These are phyloP conservation scores for Neurospora tetrasperma DNA, from an alignment of 495 filamentous ascomycete species.

Conservation along the genomic window DNA sequence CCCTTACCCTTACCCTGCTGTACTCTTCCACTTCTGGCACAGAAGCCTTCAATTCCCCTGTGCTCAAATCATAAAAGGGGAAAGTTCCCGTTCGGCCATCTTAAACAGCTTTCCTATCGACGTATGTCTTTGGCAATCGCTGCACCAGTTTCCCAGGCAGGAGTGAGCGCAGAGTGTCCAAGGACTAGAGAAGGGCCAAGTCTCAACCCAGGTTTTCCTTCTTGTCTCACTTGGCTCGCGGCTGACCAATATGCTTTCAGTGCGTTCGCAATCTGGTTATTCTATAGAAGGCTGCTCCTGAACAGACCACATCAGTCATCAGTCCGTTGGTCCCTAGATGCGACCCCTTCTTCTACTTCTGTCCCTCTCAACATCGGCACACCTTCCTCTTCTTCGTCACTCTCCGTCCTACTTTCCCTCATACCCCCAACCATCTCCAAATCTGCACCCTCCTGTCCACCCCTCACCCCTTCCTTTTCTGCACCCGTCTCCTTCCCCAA, in stretches of 20 bases:
- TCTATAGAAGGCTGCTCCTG: neutral
- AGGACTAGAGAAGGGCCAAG: slow-evolving; percentile 49
- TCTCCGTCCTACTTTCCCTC: neutral
- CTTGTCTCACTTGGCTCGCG: slow-evolving; percentile 35
- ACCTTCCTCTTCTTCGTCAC: slow-evolving; percentile 14
- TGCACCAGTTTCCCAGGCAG: slow-evolving; percentile 39
- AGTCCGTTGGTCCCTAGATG: neutral
- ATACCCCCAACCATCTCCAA: slow-evolving; percentile 4
- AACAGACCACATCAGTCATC: neutral
- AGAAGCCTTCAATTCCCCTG: slow-evolving; percentile 29
- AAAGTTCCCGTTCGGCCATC: slow-evolving; percentile 24
- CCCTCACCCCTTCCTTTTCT: slow-evolving; percentile 23
- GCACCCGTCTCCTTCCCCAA: slow-evolving; percentile 36
- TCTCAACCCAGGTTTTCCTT: slow-evolving; percentile 40
- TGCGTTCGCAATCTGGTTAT: neutral
- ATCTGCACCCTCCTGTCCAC: slow-evolving; percentile 4
- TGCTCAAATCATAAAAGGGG: slow-evolving; percentile 44
- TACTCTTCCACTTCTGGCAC: slow-evolving; percentile 34
- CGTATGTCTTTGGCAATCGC: slow-evolving; percentile 39
- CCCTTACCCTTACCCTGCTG: slow-evolving; percentile 32
- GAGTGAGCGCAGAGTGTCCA: slow-evolving; percentile 38
- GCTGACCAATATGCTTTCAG: slow-evolving; percentile 11
- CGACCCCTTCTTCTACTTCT: slow-evolving; percentile 2
- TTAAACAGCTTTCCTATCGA: slow-evolving; percentile 24
- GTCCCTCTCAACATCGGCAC: slow-evolving; percentile 12